These are phyloP conservation scores for Hypomyces perniciosus DNA, from an alignment of 2,329 filamentous ascomycete genomes.

Conservation along the genomic window DNA sequence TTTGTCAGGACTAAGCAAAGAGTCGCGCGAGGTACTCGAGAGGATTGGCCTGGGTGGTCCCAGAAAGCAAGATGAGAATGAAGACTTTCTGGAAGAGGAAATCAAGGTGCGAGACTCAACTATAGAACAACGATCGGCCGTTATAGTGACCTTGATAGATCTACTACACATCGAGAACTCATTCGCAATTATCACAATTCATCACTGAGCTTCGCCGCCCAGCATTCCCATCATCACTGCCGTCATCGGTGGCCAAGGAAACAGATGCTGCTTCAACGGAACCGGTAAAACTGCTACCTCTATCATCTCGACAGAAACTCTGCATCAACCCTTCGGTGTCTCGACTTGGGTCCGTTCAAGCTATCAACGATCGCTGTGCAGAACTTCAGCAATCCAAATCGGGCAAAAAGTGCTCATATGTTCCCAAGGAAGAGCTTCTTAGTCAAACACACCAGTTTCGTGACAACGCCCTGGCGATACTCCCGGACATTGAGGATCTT, in stretches of 20 bases:
- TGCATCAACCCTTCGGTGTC: constrained; percentile 86
- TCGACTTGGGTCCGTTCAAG: constrained; percentile 62
- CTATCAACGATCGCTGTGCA: constrained; percentile 89
- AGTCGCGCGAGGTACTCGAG: constrained; percentile 68
- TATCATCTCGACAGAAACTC: constrained; percentile 79
- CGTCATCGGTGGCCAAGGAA: constrained; percentile 31
- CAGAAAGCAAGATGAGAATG: constrained; percentile 31
- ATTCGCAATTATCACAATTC: constrained; percentile 88
- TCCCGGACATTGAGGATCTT: constrained; percentile 92
- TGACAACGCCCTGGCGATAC: constrained; percentile 73
- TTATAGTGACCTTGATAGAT: constrained; percentile 47
- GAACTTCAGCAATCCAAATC: constrained; percentile 72
- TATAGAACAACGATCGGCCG: not conserved
- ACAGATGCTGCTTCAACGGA: constrained; percentile 20
- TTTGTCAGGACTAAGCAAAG: constrained; percentile 59
- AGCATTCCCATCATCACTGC: constrained; percentile 66
- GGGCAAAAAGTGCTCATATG: constrained; percentile 61
- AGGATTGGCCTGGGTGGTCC: constrained; percentile 48
- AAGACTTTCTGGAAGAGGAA: constrained; percentile 52
- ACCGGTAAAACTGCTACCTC: constrained; percentile 68
- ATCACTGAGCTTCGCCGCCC: constrained; percentile 75
- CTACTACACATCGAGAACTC: constrained; percentile 87
- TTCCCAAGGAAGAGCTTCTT: constrained; percentile 73
- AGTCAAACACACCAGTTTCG: constrained; percentile 71
- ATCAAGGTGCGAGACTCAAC: constrained; percentile 50